Base-by-base conservation (phyloP, 75 land plant genomes). In the Sequoiadendron giganteum region DNA sequence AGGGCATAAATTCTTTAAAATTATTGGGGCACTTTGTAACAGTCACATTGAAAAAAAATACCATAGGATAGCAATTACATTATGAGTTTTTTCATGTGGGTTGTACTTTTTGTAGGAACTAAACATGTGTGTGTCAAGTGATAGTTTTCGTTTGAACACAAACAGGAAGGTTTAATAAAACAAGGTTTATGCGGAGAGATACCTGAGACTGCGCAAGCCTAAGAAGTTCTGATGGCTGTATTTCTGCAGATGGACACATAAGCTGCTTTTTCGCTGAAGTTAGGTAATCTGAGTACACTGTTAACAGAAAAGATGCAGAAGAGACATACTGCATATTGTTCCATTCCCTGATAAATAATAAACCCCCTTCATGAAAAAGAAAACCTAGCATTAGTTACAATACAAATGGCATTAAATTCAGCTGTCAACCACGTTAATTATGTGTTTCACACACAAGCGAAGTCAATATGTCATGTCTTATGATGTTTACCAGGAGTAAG, bases 311-410 rank as follows among this genome's bases (percentile, higher is more conserved):
- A 3, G 97, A 45, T 13, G 97, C 95, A 45, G 91, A 87, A 47
- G 95, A 87, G 28, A 97, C 99, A 79, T 94, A 97, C 88, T 97
- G 99, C 96, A 97, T 91, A 90, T 97, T 97, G 93, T 97, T 97
- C 99, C 99, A 97, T 82, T 92, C 87, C 85, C 93, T 90, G 15
- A 88, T 89, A 91, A 92, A 96, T 21, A 95, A 70, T 79, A 97
- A 91, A 43, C 98, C 99, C n/a, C 96, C 93, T 92, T 86, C 77
- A 55, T 36, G 34, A 30, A 43, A 88, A 39, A 40, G 28, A 88
- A 16, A 15, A 45, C 19, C 10, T 10, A 0, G 47, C 49, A 82
- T 82, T 45, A 28, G n/a, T n/a, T 45, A n/a, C 1, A n/a, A 30
- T 11, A 36, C 39, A n/a, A 84, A 86, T 19, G 48, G 49, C n/a